Conservation (phyloP, 164 flowering plant species). For the Chimonanthus salicifolius region DNA sequence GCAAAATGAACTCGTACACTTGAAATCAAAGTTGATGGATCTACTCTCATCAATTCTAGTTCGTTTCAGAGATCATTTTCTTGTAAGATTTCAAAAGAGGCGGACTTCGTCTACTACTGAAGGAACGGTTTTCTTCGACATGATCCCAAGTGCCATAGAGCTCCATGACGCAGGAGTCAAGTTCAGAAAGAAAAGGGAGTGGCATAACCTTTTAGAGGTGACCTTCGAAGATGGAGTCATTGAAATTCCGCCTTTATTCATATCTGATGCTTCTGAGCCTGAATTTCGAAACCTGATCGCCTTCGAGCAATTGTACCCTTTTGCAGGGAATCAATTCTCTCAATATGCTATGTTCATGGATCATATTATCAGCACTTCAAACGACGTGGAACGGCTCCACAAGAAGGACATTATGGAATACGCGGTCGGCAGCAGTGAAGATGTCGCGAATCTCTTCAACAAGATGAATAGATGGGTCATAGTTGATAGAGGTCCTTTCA, state of each 20-base stretch:
- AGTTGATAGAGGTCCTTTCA: slow-evolving; percentile 19
- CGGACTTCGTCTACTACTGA: no score
- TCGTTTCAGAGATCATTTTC: no score
- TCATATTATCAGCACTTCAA: slow-evolving; percentile 38
- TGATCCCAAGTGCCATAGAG: no score
- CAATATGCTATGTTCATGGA: slow-evolving; percentile 51
- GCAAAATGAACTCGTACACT: no score
- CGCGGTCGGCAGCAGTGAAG: slow-evolving; percentile 47
- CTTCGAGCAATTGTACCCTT: slow-evolving; percentile 42
- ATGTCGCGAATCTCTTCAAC: slow-evolving; percentile 48
- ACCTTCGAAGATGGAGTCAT: slow-evolving; percentile 38
- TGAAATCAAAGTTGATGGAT: no score
- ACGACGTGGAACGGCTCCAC: slow-evolving; percentile 38
- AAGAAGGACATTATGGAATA: slow-evolving; percentile 35
- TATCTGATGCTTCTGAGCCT: slow-evolving; percentile 39
- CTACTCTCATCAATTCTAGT: no score
- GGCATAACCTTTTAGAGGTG: no score
- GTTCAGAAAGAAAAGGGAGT: no score
- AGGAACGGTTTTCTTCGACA: no score
- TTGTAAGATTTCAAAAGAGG: no score
- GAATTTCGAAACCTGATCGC: slow-evolving; percentile 46
- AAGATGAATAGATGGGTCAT: slow-evolving; percentile 33
- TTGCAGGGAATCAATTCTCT: slow-evolving; percentile 40
- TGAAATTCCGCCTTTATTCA: slow-evolving; percentile 28
- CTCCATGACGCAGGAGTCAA: no score